Percentiles rank a stretch among this genome's conserved stretches.
These are phyloP conservation scores for Boletus hoseneyae DNA, from an alignment of 1,284 basidiomycete genomes.

Conservation along the genomic window DNA sequence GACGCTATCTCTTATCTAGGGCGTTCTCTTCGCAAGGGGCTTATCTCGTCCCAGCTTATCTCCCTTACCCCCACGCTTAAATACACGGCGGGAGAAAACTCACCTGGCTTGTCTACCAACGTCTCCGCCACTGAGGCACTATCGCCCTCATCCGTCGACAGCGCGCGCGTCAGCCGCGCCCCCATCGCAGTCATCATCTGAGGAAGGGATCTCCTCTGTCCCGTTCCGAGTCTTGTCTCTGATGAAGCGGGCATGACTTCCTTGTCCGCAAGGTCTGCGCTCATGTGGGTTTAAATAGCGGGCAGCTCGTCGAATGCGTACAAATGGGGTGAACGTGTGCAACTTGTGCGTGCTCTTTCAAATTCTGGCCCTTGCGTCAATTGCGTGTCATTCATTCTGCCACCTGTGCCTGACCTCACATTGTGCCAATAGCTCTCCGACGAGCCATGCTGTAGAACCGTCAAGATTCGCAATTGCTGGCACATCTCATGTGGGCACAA, in stretches of 20 bases:
- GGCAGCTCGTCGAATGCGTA: neutral
- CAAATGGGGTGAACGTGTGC: slow-evolving; percentile 21
- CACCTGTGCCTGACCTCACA: neutral
- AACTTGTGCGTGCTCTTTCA: neutral
- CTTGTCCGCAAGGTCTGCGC: slow-evolving; percentile 3
- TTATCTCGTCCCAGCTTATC: slow-evolving; percentile 24
- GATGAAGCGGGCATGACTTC: slow-evolving; percentile 7
- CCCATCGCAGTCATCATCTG: slow-evolving; percentile 26
- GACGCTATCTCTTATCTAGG: slow-evolving; percentile 19
- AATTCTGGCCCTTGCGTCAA: neutral
- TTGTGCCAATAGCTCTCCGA: too few species aligned
- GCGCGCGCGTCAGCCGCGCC: slow-evolving; percentile 15
- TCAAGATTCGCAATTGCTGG: too few species aligned
- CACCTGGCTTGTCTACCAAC: slow-evolving; percentile 15
- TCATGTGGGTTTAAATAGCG: slow-evolving; percentile 17
- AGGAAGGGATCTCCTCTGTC: slow-evolving; percentile 15
- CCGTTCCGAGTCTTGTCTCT: slow-evolving; percentile 1
- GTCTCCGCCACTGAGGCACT: slow-evolving; percentile 5
- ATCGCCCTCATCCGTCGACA: slow-evolving; percentile 16
- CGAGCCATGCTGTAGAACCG: too few species aligned
- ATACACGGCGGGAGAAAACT: slow-evolving; percentile 9
- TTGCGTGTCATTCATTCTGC: too few species aligned
- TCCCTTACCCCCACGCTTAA: slow-evolving; percentile 6
- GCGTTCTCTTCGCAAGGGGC: slow-evolving; percentile 16
- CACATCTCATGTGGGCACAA: too few species aligned